phyloP scores from a whole-genome alignment of 306 rosid species.

The Lagenaria siceraria region DNA sequence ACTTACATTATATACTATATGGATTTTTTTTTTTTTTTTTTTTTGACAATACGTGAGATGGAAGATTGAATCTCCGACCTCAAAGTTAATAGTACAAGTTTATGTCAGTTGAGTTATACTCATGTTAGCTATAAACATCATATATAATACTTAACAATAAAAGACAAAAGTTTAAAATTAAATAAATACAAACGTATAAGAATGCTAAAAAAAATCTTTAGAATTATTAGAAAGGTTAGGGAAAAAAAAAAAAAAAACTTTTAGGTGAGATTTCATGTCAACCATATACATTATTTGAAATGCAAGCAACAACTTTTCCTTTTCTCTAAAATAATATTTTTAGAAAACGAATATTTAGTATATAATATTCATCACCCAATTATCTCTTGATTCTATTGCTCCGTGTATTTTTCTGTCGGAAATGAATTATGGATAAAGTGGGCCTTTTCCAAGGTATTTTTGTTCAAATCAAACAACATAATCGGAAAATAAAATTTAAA shows the following conservation, averaged over 20 bases:
- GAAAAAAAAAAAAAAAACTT: not conserved
- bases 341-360: not conserved
- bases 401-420: slow-evolving; percentile 19
- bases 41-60: too few species aligned
- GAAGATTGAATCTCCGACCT: too few species aligned
- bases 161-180: too few species aligned
- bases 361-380: not conserved
- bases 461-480: not conserved
- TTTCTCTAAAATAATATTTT: not conserved
- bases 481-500: not conserved
- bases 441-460: slow-evolving; percentile 11
- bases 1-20: too few species aligned
- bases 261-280: not conserved
- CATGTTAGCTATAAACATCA: too few species aligned
- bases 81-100: too few species aligned
- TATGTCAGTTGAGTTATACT: too few species aligned
- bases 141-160: too few species aligned
- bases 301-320: not conserved
- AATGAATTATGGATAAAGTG: slow-evolving; percentile 16
- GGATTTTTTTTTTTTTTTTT: too few species aligned
- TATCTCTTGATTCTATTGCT: not conserved
- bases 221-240: not conserved
- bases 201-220: not conserved
- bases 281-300: not conserved
- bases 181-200: not conserved